Base-by-base conservation (phyloP, 2,329 filamentous ascomycete species). In the Colletotrichum paranaense region DNA sequence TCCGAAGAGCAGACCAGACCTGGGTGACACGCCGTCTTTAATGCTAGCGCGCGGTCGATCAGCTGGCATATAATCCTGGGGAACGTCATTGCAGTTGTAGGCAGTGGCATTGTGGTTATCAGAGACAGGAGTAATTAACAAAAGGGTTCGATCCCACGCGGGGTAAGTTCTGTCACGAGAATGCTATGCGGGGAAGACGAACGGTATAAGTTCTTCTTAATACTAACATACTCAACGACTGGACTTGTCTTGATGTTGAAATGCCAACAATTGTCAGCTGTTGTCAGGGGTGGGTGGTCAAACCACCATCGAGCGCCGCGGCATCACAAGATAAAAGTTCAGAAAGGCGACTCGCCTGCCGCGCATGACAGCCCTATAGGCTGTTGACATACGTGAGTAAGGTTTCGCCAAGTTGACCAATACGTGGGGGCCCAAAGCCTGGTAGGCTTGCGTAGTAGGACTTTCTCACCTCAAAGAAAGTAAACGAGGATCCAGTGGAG, bases 91-190 rank as follows among this genome's bases (percentile, higher is more conserved):
- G 24, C 9, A 22, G 55, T 11, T 5, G 46, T 4, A 19, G 46
- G 26, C 24, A 55, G 55, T 64, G 55, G 60, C 32, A 26, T 63
- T 28, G 12, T 14, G 64, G 28, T 55, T 16, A n/a, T 24, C 26
- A 19, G 24, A 22, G 19, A 26, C 28, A 30, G 35, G 52, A 53
- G 52, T 22, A 22, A 19, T 42, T 35, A 8, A 32, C 26, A 11
- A 9, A 7, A 69, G 30, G 62, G 22, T 72, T 35, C 60, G 14
- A 22, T 22, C 5, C 19, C 9, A 56, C 32, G 70, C 59, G 70
- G 55, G 22, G 60, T 62, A 28, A 22, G 67, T 66, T 73, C 60
- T 66, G 66, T 71, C 71, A 73, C 55, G 46, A 57, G 24, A 28
- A 28, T 28, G 5, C 46, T 35, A 11, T n/a, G 32, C 24, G 55